Conservation (phyloP, 495 filamentous ascomycete species). For the Xylaria venustula region DNA sequence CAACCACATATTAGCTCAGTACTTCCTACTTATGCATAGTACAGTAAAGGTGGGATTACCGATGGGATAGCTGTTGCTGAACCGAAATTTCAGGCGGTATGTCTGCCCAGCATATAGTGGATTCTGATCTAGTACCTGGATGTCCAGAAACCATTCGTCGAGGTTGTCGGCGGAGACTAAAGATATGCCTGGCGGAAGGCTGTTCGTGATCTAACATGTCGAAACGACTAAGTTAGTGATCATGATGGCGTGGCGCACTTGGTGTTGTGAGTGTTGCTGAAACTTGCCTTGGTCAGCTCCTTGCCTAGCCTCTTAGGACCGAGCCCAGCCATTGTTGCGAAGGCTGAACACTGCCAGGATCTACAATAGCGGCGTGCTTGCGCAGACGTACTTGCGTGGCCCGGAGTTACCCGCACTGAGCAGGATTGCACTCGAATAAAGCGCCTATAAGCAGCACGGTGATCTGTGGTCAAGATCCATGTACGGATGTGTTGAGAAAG, state of each 20-base stretch:
- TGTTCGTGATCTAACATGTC: constrained; percentile 49
- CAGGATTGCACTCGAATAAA: not conserved
- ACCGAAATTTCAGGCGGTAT: constrained; percentile 85
- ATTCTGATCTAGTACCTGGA: constrained; percentile 85
- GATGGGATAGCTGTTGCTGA: constrained; percentile 83
- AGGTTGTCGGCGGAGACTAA: constrained; percentile 79
- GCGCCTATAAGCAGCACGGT: constrained; percentile 11
- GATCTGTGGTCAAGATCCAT: constrained; percentile 9
- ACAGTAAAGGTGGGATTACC: constrained; percentile 48
- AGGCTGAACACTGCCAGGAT: not conserved
- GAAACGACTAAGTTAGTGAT: constrained; percentile 13
- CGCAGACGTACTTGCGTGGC: not conserved
- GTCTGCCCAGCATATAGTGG: constrained; percentile 80
- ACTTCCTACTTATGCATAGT: not conserved
- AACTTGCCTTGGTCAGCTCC: constrained; percentile 50
- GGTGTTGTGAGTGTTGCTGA: not conserved
- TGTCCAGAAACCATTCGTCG: constrained; percentile 91
- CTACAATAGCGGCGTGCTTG: not conserved
- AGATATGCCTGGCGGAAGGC: constrained; percentile 68
- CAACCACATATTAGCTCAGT: constrained; percentile 18
- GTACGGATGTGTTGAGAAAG: not conserved
- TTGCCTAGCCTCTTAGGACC: constrained; percentile 52
- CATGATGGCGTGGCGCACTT: not conserved
- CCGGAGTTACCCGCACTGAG: not conserved
- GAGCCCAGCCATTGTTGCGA: constrained; percentile 38